Base-by-base conservation (phyloP, 441 rosid species). In the Breynia disticha region DNA sequence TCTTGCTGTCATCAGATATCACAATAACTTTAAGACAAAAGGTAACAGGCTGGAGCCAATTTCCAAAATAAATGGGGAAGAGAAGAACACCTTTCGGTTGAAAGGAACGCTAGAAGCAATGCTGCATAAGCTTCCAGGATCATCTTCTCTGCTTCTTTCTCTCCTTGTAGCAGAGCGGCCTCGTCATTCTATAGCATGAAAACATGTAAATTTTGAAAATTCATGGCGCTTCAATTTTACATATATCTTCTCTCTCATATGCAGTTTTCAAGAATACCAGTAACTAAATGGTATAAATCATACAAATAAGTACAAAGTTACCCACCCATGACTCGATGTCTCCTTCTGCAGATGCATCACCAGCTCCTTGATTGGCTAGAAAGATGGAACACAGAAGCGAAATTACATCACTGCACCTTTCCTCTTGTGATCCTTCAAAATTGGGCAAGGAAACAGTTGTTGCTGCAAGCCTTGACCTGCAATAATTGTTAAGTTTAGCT, bases 131-230 rank as follows among this genome's bases (percentile, higher is more conserved):
- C 97, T 79, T 90, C 99, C 19, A 94, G 86, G 50, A 94, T 90
- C 97, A 83, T 94, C 81, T 85, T 90, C 76, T 90, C 99, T 1
- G 95, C 95, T 77, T 94, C 99, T 71, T 87, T 94, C 70, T 94
- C 97, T 42, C 95, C 90, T 78, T 90, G 83, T 65, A 83, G 67
- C 69, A 94, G 35, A 53, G 84, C 81, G 55, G 77, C 90, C 62
- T 87, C 96, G n/a, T 82, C 91, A 63, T 83, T 78, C 97, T 93
- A 74, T 47, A 47, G 46, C 44, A 63, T 38, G 11, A 43, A 56
- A 46, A 11, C 24, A 63, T 43, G 14, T 19, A 57, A 35, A 15
- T 39, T 57, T 38, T 46, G 59, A 55, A 44, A 44, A 66, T 28
- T 13, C 43, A 18, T 20, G 12, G 39, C 17, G 45, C 35, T 19